A percentile compares a stretch with the other conserved stretches of the same genome.
Conservation (phyloP, 2,329 filamentous ascomycete genomes). For the Diaporthe sp. region DNA sequence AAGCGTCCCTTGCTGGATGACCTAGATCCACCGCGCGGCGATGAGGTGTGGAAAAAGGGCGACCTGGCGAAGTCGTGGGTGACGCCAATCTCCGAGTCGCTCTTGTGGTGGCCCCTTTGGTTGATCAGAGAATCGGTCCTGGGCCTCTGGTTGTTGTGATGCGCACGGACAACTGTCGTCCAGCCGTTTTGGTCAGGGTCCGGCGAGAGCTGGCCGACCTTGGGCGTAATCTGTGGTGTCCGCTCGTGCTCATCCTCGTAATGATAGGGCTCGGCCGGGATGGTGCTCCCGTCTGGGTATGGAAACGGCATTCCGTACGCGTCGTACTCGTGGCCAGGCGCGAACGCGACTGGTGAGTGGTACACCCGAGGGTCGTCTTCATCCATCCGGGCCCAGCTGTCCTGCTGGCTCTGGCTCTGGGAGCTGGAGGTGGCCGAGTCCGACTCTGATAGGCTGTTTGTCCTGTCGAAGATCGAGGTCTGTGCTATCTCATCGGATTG, state of each 20-base stretch:
- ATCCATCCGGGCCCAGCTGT: constrained; percentile 43
- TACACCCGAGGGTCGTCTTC: constrained; percentile 48
- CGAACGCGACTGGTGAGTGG: constrained; percentile 50
- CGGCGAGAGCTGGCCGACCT: constrained; percentile 43
- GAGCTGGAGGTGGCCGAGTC: constrained; percentile 59
- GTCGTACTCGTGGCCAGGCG: constrained; percentile 47
- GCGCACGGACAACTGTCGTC: constrained; percentile 49
- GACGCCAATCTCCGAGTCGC: constrained; percentile 50
- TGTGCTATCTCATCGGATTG: constrained; percentile 51
- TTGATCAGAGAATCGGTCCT: constrained; percentile 42
- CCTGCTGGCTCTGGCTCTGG: constrained; percentile 49
- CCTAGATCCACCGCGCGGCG: constrained; percentile 42
- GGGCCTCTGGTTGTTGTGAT: constrained; percentile 59
- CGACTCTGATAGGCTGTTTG: constrained; percentile 63
- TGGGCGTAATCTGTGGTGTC: constrained; percentile 45
- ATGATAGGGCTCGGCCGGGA: constrained; percentile 43
- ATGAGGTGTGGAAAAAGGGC: constrained; percentile 48
- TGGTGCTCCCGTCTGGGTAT: constrained; percentile 50
- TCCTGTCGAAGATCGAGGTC: constrained; percentile 65
- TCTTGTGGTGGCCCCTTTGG: constrained; percentile 12
- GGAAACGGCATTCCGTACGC: constrained; percentile 52
- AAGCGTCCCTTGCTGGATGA: constrained; percentile 49
- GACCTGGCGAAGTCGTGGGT: constrained; percentile 57
- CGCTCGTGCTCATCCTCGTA: constrained; percentile 50
- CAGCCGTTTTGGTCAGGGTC: constrained; percentile 39